A percentile compares a stretch with the other conserved stretches of the same genome.
phyloP scores from a whole-genome alignment of 345 rosid genomes.

The Brassica juncea region DNA sequence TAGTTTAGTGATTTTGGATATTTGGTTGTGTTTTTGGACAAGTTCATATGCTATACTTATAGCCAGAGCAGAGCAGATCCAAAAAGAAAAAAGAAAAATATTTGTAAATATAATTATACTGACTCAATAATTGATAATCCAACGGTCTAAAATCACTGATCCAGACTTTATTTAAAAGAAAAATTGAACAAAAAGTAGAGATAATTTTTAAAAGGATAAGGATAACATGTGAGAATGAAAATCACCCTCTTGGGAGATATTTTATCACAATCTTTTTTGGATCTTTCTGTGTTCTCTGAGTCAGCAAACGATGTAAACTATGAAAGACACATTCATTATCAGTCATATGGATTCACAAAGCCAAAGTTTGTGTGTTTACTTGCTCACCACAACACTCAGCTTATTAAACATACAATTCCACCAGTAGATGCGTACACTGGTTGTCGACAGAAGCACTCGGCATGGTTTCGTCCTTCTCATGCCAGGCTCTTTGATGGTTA shows the following conservation, averaged over 20 bases:
- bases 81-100: background rate
- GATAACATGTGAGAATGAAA: slow-evolving; percentile 27
- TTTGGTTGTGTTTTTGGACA: slow-evolving; percentile 14
- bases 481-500: slow-evolving; percentile 55
- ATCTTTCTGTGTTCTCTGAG: slow-evolving; percentile 24
- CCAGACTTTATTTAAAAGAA: slow-evolving; percentile 15
- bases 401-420: slow-evolving; percentile 21
- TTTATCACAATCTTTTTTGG: slow-evolving; percentile 23
- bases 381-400: slow-evolving; percentile 6
- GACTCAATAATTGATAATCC: slow-evolving; percentile 27
- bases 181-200: slow-evolving; percentile 13
- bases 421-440: slow-evolving; percentile 81
- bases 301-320: slow-evolving; percentile 16
- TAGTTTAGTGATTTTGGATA: slow-evolving; percentile 17
- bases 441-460: slow-evolving; percentile 80
- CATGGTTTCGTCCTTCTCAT: slow-evolving; percentile 77
- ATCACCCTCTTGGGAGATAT: slow-evolving; percentile 22
- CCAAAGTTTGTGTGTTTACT: slow-evolving; percentile 3
- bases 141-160: slow-evolving; percentile 11
- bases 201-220: slow-evolving; percentile 30
- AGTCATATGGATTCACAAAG: slow-evolving; percentile 21
- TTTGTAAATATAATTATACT: background rate
- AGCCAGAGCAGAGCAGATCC: slow-evolving; percentile 4
- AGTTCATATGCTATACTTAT: slow-evolving; percentile 24
- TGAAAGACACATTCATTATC: slow-evolving; percentile 7